Base-by-base conservation (phyloP, 495 filamentous ascomycete genomes). In the Aspergillus taichungensis region DNA sequence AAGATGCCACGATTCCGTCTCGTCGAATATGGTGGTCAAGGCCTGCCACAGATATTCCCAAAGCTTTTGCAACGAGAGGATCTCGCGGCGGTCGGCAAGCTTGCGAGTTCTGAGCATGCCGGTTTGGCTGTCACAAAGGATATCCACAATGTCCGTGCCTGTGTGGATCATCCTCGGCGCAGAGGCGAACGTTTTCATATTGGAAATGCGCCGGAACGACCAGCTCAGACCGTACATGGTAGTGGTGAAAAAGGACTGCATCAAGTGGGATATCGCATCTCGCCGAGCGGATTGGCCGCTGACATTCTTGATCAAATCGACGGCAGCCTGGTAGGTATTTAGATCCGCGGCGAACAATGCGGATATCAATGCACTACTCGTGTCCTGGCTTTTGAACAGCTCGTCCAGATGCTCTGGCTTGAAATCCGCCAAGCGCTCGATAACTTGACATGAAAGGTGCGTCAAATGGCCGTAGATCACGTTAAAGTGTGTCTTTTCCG, bases 31-130 rank as follows among this genome's bases (percentile, higher is more conserved):
- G 10, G 83, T 78, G 3, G 79, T 79, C 38, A 96, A 63, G 28
- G 76, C 76, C 34, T 77, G 74, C 92, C 92, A 98, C 49, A 87
- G 73, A 39, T 74, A 73, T 47, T 79, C 75, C 94, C 94, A 98
- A 63, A 94, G 87, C 12, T 65, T 72, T 53, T 82, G 73, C 24
- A 92, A 64, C 6, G 78, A 73, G 34, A 77, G 71, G 14, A 74
- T 68, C 52, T 90, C 84, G 36, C 68, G 68, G n/a, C 71, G 57
- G 14, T 76, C 73, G 29, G 79, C 66, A 8, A 78, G 58, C 33
- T 73, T 72, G 32, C 74, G 77, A 34, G 77, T 80, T 42, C 88
- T 75, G 28, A 98, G 74, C 40, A 94, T 73, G 43, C 92, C 94
- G 43, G 79, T 77, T 37, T 86, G 79, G 5, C 78, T 77, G 48